Base-by-base conservation (phyloP, 2,329 filamentous ascomycete species). In the Hypoxylon sp. region DNA sequence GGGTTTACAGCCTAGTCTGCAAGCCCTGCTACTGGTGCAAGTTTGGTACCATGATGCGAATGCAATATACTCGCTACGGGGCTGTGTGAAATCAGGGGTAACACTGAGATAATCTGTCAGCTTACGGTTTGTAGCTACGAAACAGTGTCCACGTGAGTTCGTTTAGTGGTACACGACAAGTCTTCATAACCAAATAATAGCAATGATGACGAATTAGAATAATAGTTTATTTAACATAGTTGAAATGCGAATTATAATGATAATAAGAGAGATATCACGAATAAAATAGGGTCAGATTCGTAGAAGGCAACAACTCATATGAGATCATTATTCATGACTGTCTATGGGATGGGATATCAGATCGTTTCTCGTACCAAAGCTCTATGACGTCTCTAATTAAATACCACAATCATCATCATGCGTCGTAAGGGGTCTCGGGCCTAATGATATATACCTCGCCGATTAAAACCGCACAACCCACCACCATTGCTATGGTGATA, bases 401-500 rank as follows among this genome's bases (percentile, higher is more conserved):
- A 60, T 61, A 28, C 50, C 36, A 48, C n/a, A 1, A 41, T 43
- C 52, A 45, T 51, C 21, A 50, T 50, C 25, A 45, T 65, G 50
- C 30, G 25, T 68, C 59, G 21, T 70, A 68, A 65, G 67, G 17
- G 23, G 28, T 38, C 19, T 63, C 51, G 2, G 19, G 75, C 63
- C 85, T 80, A 11, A 84, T 79, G 56, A 89, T 80, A 67, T 89
- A 90, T 0, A 89, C 81, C 77, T 90, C 82, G 0, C 84, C 87
- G 17, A 86, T 77, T 14, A 90, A 77, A 2, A 88, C 82, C 0
- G 82, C 78, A 65, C 84, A 85, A 0, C 86, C 87, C 0, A 89
- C 84, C 0, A 81, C 81, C 86, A 89, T 93, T 1, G 89, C 78
- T 19, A 91, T 86, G 0, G 88, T 85, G 69, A 93, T 92, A 48